These are phyloP conservation scores for Lactarius indigo DNA, from an alignment of 768 basidiomycete species.

Conservation along the genomic window DNA sequence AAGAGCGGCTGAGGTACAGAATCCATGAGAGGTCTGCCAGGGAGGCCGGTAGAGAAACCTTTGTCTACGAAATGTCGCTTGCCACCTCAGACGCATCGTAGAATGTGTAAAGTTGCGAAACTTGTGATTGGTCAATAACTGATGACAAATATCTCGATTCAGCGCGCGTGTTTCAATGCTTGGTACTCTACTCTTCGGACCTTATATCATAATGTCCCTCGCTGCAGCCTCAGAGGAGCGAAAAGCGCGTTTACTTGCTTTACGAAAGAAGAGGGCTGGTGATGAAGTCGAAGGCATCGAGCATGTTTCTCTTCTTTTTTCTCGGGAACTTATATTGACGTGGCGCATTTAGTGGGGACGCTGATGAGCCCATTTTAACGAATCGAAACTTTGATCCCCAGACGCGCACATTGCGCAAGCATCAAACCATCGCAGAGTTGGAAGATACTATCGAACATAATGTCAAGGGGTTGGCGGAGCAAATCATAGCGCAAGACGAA, in stretches of 20 bases:
- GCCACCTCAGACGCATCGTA: slow-evolving; percentile 35
- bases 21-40: not conserved
- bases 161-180: not conserved
- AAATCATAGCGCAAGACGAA: slow-evolving; percentile 85
- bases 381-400: slow-evolving; percentile 89
- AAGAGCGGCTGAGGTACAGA: slow-evolving; percentile 14
- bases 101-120: not conserved
- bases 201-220: slow-evolving; percentile 50
- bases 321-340: not conserved
- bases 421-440: slow-evolving; percentile 51
- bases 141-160: slow-evolving; percentile 23
- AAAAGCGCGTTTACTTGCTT: slow-evolving; percentile 74
- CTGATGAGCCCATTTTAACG: slow-evolving; percentile 49
- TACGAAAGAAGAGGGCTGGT: slow-evolving; percentile 69
- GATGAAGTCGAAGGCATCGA: slow-evolving; percentile 40
- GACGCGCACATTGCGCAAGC: slow-evolving; percentile 74
- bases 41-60: not conserved
- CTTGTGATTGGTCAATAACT: not conserved
- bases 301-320: slow-evolving; percentile 36
- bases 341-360: slow-evolving; percentile 15
- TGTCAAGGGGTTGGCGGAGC: slow-evolving; percentile 79
- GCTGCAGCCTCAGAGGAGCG: slow-evolving; percentile 76
- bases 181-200: not conserved
- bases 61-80: slow-evolving; percentile 31
- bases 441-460: slow-evolving; percentile 87